Evolutionary conservation across 768 basidiomycete species (phyloP).

Genomic region (Tulasnella sp.): DNA sequence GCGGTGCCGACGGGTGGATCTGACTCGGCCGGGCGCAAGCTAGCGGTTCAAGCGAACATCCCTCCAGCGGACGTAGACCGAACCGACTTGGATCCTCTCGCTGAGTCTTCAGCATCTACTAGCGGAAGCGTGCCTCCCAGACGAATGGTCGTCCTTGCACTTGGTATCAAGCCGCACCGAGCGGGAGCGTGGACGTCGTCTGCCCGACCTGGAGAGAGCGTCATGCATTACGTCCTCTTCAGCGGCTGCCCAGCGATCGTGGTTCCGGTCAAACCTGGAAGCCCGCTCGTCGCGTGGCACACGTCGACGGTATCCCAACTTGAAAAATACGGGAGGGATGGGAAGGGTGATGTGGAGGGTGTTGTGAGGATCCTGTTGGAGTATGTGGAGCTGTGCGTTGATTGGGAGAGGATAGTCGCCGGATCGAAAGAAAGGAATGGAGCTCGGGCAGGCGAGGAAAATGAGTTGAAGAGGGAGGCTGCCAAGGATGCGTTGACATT

Average conservation of each 20-base stretch:
- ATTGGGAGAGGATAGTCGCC: slow-evolving; percentile 56
- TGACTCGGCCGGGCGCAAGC: neutral
- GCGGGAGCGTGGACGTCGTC: slow-evolving; percentile 54
- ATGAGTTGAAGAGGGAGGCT: slow-evolving; percentile 38
- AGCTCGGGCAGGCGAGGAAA: slow-evolving; percentile 7
- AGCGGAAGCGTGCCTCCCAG: slow-evolving; percentile 38
- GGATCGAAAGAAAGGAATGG: too few species aligned
- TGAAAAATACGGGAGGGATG: slow-evolving; percentile 46
- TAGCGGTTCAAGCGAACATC: neutral
- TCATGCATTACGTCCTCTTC: slow-evolving; percentile 57
- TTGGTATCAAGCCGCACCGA: slow-evolving; percentile 60
- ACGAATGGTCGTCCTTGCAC: slow-evolving; percentile 52
- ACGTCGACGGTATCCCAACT: slow-evolving; percentile 53
- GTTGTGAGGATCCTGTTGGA: slow-evolving; percentile 54
- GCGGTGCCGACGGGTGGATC: neutral
- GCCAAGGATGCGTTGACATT: slow-evolving; percentile 49
- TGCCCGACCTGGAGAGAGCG: slow-evolving; percentile 58
- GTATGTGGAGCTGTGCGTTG: slow-evolving; percentile 57
- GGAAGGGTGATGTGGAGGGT: slow-evolving; percentile 48
- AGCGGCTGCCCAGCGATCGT: slow-evolving; percentile 60
- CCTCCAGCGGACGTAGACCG: neutral
- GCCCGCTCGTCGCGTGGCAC: slow-evolving; percentile 62
- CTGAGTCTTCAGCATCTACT: neutral
- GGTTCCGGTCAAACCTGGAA: slow-evolving; percentile 55
- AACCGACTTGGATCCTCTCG: neutral